Base-by-base conservation (phyloP, 768 basidiomycete species). In the Leucocoprinus birnbaumii region DNA sequence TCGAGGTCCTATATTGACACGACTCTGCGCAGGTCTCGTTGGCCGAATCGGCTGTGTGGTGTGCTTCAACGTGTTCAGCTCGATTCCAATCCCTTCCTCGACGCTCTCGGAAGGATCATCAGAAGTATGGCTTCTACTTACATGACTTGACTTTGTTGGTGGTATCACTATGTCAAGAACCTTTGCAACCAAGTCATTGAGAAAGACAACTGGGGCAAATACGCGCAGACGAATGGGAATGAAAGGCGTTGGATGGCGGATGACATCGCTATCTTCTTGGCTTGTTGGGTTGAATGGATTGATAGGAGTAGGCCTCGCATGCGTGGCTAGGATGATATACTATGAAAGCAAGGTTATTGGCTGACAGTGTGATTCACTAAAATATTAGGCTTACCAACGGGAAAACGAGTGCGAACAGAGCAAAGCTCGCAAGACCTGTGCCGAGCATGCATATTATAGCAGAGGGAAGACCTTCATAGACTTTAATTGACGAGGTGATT, bases 241-340 rank as follows among this genome's bases (percentile, higher is more conserved):
- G 62, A 84, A 84, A 1, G 90, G 89, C 26, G 87, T 89, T 5
- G 89, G 86, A 64, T 89, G 87, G 34, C 78, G 75, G 56, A 83
- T 71, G 14, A 63, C 54, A 45, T 80, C 77, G 46, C 63, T 61
- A 48, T 73, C 70, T 9, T 53, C 56, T 14, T 53, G 27, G 43
- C 70, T 67, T 18, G 65, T 55, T 2, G 89, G 84, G 64, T 82
- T 85, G 64, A 86, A 90, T 5, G 92, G 91, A 65, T 94, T 87
- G 22, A 75, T 59, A 0, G 93, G 93, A 19, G 84, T 72, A 0
- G 93, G 92, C 1, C 74, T 77, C 0, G 91, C 86, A 58, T 87
- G 80, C 75, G 87, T 87, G 11, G 91, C 89, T 77, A 94, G 85
- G 60, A 94, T 89, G 42, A 91, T 85, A 68, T 83, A 92, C 91